Percentiles rank a stretch among this genome's conserved stretches.
Conservation (phyloP, 2,329 filamentous ascomycete species). For the Neofusicoccum laricinum region DNA sequence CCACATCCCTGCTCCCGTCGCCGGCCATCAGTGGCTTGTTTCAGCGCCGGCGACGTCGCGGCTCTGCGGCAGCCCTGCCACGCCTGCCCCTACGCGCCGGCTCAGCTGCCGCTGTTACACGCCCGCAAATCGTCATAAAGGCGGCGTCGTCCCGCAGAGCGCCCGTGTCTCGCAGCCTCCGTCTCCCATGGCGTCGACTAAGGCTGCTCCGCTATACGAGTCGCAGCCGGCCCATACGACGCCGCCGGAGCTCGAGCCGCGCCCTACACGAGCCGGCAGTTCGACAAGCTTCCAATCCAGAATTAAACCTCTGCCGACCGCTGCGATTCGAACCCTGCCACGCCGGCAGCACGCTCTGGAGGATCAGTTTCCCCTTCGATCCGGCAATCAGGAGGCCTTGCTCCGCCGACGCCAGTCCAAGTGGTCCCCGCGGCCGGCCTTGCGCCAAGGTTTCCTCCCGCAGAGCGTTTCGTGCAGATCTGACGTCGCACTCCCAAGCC, state of each 20-base stretch:
- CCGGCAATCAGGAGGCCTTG: not conserved
- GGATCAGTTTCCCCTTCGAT: no score
- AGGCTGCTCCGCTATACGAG: conserved; percentile 7
- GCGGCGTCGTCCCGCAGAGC: not conserved
- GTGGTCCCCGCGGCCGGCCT: conserved; percentile 7
- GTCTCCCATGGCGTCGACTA: not conserved
- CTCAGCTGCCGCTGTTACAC: conserved; percentile 2
- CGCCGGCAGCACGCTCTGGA: not conserved
- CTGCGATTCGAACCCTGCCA: no score
- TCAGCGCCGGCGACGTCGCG: conserved; percentile 6
- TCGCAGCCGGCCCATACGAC: not conserved
- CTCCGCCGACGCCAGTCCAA: not conserved
- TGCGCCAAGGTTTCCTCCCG: not conserved
- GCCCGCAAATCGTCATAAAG: conserved; percentile 12
- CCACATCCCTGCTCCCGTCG: not conserved
- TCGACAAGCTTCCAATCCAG: not conserved
- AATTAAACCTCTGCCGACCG: not conserved
- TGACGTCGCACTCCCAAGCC: conserved; percentile 9
- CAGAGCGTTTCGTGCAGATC: not conserved
- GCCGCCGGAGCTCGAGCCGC: conserved; percentile 14
- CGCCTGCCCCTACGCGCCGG: not conserved
- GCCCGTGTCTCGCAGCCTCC: not conserved
- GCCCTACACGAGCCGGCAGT: not conserved
- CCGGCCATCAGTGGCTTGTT: conserved; percentile 3
- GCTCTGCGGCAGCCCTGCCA: not conserved